Evolutionary conservation across 2,329 filamentous ascomycete species (phyloP), one percentile per base, ranked within the genome.

Genomic region (Dissoconium aciculare): DNA sequence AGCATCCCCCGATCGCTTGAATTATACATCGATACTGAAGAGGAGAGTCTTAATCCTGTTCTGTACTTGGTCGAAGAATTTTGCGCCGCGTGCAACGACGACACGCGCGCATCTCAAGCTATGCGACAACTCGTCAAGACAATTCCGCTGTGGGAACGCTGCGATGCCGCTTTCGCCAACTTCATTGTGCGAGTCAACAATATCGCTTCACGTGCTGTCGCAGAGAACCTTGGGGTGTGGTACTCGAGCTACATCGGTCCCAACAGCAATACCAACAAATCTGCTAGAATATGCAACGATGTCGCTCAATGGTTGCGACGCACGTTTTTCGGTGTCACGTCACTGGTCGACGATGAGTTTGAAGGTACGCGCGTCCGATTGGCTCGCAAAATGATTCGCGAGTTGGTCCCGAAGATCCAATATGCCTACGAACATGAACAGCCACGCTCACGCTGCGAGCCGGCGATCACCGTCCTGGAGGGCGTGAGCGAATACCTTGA

Each of bases 1-100:
- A 3, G 27, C 5, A 24, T 40, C 15, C 30, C 32, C 16, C 11
- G 17, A 4, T 31, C 31, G 15, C 21, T 45, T 6, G 12, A 39
- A 9, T 11, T 16, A 10, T 31, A 40, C 25, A 37, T 42, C 32
- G 39, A 41, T 17, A 13, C 26, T n/a, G 43, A 47, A 31, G 34
- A 43, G 17, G 30, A 44, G 9, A 31, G 32, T 4, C 31, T 47
- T 13, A 15, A 26, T 4, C 31, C 40, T 9, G 23, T 46, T 9
- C 26, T 46, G 21, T 26, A 33, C 25, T 28, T 47, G 23, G 32
- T 37, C 11, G 30, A 41, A 12, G 34, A 45, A 21, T 45, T 36
- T 27, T 42, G 38, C 30, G 17, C 23, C 5, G 19, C 19, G 19
- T n/a, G 8, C 19, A n/a, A n/a, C 8, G n/a, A 23, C n/a, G 8